A percentile compares a stretch with the other conserved stretches of the same genome.
Conservation (phyloP, 2,329 filamentous ascomycete genomes). For the Aspergillus aculeatinus region DNA sequence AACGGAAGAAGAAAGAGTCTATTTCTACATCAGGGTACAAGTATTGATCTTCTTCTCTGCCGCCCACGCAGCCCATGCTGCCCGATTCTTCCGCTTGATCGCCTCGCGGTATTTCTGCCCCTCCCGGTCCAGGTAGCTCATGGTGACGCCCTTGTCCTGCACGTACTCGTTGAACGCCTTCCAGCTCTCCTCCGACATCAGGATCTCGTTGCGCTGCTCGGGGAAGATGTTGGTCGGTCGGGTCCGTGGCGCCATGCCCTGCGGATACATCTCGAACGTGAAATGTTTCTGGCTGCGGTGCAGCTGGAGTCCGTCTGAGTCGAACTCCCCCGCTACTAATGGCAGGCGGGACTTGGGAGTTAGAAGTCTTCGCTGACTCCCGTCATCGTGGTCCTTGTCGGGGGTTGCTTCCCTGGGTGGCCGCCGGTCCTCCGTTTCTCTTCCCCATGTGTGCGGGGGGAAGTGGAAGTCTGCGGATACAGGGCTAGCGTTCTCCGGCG, state of each 20-base stretch:
- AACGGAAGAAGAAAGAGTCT: no score
- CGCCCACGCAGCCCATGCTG: neutral
- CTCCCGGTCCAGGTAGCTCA: slow-evolving; percentile 16
- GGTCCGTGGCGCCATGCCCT: slow-evolving; percentile 15
- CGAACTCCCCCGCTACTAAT: neutral
- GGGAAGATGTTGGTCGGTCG: slow-evolving; percentile 21
- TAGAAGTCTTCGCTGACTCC: no score
- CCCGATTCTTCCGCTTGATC: neutral
- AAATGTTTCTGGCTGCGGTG: slow-evolving; percentile 11
- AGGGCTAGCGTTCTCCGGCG: no score
- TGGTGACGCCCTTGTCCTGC: slow-evolving; percentile 10
- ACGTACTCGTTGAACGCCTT: slow-evolving; percentile 5
- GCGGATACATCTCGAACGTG: slow-evolving; percentile 15
- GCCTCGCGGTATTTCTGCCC: neutral
- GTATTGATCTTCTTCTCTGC: neutral
- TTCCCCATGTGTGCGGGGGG: no score
- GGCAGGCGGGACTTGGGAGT: neutral
- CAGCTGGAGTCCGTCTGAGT: neutral
- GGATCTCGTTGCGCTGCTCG: slow-evolving; percentile 19
- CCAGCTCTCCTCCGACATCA: slow-evolving; percentile 16
- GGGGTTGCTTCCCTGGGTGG: no score
- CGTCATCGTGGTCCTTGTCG: no score
- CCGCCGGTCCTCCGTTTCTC: no score
- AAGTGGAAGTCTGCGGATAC: no score
- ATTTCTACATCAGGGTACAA: neutral